Evolutionary conservation across 2,329 filamentous ascomycete genomes (phyloP), one percentile per base, ranked within the genome.

Genomic region (Beauveria sp.): DNA sequence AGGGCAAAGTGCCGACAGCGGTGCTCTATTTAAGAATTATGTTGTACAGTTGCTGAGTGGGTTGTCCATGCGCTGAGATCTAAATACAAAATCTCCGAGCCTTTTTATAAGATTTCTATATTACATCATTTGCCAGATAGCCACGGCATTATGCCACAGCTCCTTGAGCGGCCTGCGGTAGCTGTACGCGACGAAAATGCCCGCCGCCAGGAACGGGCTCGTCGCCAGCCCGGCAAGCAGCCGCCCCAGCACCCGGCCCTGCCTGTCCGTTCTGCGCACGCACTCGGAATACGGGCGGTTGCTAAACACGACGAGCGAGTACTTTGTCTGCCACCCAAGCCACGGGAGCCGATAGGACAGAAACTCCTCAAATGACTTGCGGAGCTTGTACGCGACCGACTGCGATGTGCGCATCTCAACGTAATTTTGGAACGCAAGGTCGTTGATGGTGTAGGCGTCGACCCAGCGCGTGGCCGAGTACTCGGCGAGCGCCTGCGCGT

Each of bases 231-330:
- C 72, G 10, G 78, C 66, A 48, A 83, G 74, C 5, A 74, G 73
- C 12, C 74, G 71, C 51, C 83, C 74, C 38, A 92, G 75, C 5
- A 89, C 73, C 64, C 76, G 77, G 2, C 88, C 86, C 73, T 96
- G 92, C 60, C 83, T 75, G 61, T 88, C 83, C 62, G 88, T 91
- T 66, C 83, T 84, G 45, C 77, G 79, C 40, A 91, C 82, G 3
- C 98, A 89, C 64, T 96, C 88, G 0, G 89, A 90, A 74, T 99
- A 99, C 22, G 90, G 80, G 76, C 96, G 89, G 69, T 96, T 97
- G 63, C 91, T 91, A 72, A 99, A 99, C 67, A 92, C 96, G 9
- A 99, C 88, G 22, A 93, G 83, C 1, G 89, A 87, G 72, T 99
- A 99, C 76, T 96, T 91, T 2, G 95, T 99, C 70, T 88, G 86